phyloP scores from a whole-genome alignment of 23 red algal species.

The Chondrus crispus region DNA sequence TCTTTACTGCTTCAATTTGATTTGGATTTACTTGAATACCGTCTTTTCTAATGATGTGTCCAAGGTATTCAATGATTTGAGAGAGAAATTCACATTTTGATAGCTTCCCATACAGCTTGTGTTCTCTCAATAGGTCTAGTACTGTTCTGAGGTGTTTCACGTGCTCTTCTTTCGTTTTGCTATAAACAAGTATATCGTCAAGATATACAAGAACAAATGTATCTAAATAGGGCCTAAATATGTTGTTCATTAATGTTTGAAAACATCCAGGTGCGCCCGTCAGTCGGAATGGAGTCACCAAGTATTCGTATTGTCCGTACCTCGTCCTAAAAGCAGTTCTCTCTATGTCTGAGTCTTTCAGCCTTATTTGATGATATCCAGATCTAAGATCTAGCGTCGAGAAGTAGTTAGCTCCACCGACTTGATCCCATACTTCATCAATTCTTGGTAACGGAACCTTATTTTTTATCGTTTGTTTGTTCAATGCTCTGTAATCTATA shows the following conservation, averaged over 20 bases:
- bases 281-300: background rate
- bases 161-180: background rate
- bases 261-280: background rate
- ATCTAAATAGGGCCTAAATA: slow-evolving; percentile 38
- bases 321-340: background rate
- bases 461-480: slow-evolving; percentile 27
- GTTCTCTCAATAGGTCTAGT: background rate
- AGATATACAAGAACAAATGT: background rate
- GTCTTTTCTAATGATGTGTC: background rate
- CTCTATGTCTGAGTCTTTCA: background rate
- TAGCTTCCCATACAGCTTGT: slow-evolving; percentile 17
- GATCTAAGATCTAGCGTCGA: background rate
- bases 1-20: slow-evolving; percentile 4
- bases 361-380: background rate
- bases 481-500: slow-evolving; percentile 15
- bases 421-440: slow-evolving; percentile 18
- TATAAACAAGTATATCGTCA: slow-evolving; percentile 12
- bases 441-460: background rate
- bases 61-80: background rate
- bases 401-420: background rate
- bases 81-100: background rate
- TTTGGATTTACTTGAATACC: background rate
- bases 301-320: background rate
- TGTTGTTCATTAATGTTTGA: background rate
- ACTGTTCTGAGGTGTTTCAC: background rate